Conservation (phyloP, 495 filamentous ascomycete species). For the Symbiotaphrina buchneri region DNA sequence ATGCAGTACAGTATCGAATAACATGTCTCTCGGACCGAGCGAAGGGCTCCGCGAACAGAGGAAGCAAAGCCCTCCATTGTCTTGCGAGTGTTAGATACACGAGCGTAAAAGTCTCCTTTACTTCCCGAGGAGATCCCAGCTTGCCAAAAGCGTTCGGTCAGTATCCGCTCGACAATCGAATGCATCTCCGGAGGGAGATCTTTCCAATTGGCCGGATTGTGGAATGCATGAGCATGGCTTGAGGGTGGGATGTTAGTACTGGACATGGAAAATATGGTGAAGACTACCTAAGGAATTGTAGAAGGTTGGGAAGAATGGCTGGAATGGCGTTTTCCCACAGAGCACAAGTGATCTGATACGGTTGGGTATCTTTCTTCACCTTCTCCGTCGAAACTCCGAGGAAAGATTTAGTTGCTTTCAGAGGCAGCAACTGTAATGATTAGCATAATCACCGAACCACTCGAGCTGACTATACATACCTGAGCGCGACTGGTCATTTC, state of each 20-base stretch:
- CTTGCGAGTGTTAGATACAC: slow-evolving; percentile 64
- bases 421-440: slow-evolving; percentile 34
- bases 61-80: slow-evolving; percentile 90
- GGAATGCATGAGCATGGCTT: slow-evolving; percentile 82
- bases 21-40: slow-evolving; percentile 74
- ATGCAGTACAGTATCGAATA: slow-evolving; percentile 90
- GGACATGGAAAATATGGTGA: neutral
- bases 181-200: slow-evolving; percentile 58
- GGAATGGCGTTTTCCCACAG: slow-evolving; percentile 75
- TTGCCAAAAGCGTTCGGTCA: slow-evolving; percentile 98
- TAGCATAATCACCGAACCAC: slow-evolving; percentile 2
- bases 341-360: slow-evolving; percentile 44
- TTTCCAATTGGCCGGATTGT: slow-evolving; percentile 69
- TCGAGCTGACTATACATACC: slow-evolving; percentile 15
- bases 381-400: slow-evolving; percentile 79
- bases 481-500: slow-evolving; percentile 53
- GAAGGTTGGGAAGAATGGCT: slow-evolving; percentile 60
- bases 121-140: slow-evolving; percentile 88
- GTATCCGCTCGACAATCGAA: slow-evolving; percentile 51
- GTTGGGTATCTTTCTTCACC: slow-evolving; percentile 39
- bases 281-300: slow-evolving; percentile 58
- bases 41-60: slow-evolving; percentile 65
- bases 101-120: slow-evolving; percentile 87
- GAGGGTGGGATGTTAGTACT: neutral
- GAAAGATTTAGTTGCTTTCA: slow-evolving; percentile 75